Conservation (phyloP, 768 basidiomycete species). For the Nidularia pulvinata region DNA sequence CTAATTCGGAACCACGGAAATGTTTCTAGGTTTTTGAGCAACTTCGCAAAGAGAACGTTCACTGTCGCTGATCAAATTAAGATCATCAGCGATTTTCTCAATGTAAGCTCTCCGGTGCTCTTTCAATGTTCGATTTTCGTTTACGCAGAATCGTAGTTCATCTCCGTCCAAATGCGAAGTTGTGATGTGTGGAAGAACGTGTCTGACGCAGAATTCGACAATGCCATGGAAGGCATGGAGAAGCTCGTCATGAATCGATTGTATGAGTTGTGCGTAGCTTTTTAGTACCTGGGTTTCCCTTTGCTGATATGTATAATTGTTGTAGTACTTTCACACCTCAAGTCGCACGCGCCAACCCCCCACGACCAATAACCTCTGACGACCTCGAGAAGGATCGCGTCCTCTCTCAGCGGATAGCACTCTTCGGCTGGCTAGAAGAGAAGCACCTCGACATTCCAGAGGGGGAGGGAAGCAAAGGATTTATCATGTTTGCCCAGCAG, state of each 20-base stretch:
- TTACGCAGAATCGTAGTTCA: slow-evolving; percentile 59
- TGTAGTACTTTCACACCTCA: slow-evolving; percentile 91
- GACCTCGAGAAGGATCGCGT: slow-evolving; percentile 97
- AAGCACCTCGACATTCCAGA: slow-evolving; percentile 90
- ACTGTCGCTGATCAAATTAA: slow-evolving; percentile 93
- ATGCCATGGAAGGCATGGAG: slow-evolving; percentile 98
- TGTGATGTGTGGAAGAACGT: slow-evolving; percentile 82
- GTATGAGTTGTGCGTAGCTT: slow-evolving; percentile 82
- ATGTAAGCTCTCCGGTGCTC: slow-evolving; percentile 42
- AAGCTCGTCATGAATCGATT: slow-evolving; percentile 99
- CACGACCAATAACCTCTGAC: slow-evolving; percentile 84
- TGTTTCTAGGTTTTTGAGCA: slow-evolving; percentile 80
- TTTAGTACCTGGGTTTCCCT: background rate
- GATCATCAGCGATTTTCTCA: slow-evolving; percentile 92
- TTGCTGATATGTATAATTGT: background rate
- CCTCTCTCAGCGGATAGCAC: slow-evolving; percentile 82
- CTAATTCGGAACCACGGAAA: background rate
- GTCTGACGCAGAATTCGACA: slow-evolving; percentile 87
- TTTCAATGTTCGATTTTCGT: slow-evolving; percentile 6
- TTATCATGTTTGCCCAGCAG: slow-evolving; percentile 88
- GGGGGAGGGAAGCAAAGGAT: slow-evolving; percentile 73
- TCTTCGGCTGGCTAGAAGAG: slow-evolving; percentile 91
- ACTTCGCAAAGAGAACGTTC: slow-evolving; percentile 91
- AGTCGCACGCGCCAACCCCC: slow-evolving; percentile 61
- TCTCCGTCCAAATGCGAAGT: slow-evolving; percentile 83